phyloP scores from a whole-genome alignment of 495 filamentous ascomycete species.

The Parmelia sp. region DNA sequence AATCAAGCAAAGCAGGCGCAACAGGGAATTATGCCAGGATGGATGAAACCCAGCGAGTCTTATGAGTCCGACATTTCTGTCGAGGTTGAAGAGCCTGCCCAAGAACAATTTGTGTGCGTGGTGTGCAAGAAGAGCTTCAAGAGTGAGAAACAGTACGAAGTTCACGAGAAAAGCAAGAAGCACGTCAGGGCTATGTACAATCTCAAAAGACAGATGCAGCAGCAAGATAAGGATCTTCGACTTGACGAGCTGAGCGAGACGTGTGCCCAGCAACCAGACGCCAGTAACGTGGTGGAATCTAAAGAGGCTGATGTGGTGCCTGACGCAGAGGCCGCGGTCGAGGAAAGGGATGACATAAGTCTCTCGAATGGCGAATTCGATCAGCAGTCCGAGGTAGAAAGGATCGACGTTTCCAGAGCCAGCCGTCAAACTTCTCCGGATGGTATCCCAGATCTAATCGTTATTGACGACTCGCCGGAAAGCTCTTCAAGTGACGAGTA shows the following conservation, averaged over 20 bases:
- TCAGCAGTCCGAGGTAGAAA: not conserved
- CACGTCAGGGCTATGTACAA: conserved; percentile 79
- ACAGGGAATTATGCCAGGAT: conserved; percentile 60
- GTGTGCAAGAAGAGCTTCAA: conserved; percentile 90
- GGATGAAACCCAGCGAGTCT: conserved; percentile 56
- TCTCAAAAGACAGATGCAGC: conserved; percentile 73
- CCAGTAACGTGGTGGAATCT: not conserved
- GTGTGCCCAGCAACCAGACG: not conserved
- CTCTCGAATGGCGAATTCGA: not conserved
- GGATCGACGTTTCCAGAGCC: not conserved
- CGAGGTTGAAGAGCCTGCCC: conserved; percentile 40
- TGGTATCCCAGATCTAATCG: not conserved
- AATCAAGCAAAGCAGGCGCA: conserved; percentile 65
- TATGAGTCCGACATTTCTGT: conserved; percentile 55
- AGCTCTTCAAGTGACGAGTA: conserved; percentile 39
- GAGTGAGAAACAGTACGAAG: conserved; percentile 82
- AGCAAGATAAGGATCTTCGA: conserved; percentile 58
- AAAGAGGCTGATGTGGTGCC: not conserved
- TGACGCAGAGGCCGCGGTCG: not conserved
- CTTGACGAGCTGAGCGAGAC: conserved; percentile 33
- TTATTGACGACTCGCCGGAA: not conserved
- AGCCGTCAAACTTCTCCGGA: not conserved
- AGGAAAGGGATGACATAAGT: not conserved
- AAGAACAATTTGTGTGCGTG: conserved; percentile 75
- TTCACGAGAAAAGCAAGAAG: conserved; percentile 96